Base-by-base conservation (phyloP, 163 green algal species). In the Scenedesmus sp. region DNA sequence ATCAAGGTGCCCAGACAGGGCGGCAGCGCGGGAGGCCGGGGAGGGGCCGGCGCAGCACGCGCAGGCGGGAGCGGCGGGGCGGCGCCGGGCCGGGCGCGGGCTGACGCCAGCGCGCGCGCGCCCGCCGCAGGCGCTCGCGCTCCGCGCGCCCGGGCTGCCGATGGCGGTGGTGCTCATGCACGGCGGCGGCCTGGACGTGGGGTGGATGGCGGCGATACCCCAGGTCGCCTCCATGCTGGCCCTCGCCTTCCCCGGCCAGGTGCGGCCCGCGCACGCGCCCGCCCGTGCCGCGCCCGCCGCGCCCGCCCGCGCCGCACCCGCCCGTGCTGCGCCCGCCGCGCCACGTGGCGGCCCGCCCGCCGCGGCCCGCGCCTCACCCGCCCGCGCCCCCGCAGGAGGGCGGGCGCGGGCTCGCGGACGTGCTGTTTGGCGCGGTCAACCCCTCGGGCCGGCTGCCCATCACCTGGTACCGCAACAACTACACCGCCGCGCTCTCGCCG, bases 391-490 rank as follows among this genome's bases (percentile, higher is more conserved):
- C 47, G 45, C 70, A 74, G 60, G 69, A 84, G 53, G 78, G 69
- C 29, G 78, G 78, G 11, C 36, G 45, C 22, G 78, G 50, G 2
- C 31, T 84, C 6, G 69, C 70, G 14, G 51, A 76, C 42, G 28
- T 84, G 60, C 54, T 84, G 51, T 78, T 84, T 58, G 78, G 78
- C 42, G 11, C 18, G 28, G 42, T 60, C 20, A 66, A 15, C n/a
- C 78, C 78, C 15, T 73, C 54, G 1, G 77, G 77, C 72, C 77
- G 77, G n/a, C 69, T 84, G 48, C 77, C 77, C 15, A 71, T 66
- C 53, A 82, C 75, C 39, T 82, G 75, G 75, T 75, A 82, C 63
- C 29, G 36, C 63, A 33, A 14, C 39, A 69, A 39, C 47, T 84
- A 80, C 77, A 75, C 67, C 2, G 9, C 31, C 3, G 29, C 24